These are phyloP conservation scores for Daphne laureola DNA, from an alignment of 441 rosid species.

Conservation along the genomic window DNA sequence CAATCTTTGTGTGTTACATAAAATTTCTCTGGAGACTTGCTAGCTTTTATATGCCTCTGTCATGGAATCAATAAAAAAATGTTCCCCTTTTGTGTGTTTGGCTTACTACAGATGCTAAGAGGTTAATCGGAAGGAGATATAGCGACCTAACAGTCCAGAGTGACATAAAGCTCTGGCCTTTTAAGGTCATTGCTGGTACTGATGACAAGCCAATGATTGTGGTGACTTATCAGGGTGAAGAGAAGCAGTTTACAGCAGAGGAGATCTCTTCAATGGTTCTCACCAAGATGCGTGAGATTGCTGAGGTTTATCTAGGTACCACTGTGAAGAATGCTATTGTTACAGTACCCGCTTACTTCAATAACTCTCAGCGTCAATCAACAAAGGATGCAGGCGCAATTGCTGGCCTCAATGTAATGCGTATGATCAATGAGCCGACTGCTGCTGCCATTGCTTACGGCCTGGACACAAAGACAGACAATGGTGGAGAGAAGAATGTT, in stretches of 20 bases:
- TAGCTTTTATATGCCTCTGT: no score
- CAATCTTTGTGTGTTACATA: no score
- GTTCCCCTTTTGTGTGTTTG: no score
- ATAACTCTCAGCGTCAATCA: slow-evolving; percentile 34
- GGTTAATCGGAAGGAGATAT: slow-evolving; percentile 48
- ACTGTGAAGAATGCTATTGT: slow-evolving; percentile 35
- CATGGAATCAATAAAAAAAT: no score
- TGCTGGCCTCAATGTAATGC: slow-evolving; percentile 26
- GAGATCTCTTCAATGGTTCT: slow-evolving; percentile 39
- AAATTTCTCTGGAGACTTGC: no score
- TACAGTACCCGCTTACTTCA: slow-evolving; percentile 48
- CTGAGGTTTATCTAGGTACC: slow-evolving; percentile 38
- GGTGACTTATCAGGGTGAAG: slow-evolving; percentile 38
- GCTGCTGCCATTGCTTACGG: slow-evolving; percentile 61
- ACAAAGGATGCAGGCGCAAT: slow-evolving; percentile 32
- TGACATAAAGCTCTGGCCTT: slow-evolving; percentile 40
- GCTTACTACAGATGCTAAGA: slow-evolving; percentile 31
- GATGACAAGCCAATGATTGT: slow-evolving; percentile 53
- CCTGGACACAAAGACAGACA: slow-evolving; percentile 41
- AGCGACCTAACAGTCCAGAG: slow-evolving; percentile 33
- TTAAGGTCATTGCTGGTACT: slow-evolving; percentile 37
- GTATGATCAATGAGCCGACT: slow-evolving; percentile 35
- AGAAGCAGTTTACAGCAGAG: slow-evolving; percentile 38
- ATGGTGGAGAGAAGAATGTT: slow-evolving; percentile 43
- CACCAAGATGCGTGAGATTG: slow-evolving; percentile 46